Conservation (phyloP, 2,329 filamentous ascomycete species). For the Alternaria atra region DNA sequence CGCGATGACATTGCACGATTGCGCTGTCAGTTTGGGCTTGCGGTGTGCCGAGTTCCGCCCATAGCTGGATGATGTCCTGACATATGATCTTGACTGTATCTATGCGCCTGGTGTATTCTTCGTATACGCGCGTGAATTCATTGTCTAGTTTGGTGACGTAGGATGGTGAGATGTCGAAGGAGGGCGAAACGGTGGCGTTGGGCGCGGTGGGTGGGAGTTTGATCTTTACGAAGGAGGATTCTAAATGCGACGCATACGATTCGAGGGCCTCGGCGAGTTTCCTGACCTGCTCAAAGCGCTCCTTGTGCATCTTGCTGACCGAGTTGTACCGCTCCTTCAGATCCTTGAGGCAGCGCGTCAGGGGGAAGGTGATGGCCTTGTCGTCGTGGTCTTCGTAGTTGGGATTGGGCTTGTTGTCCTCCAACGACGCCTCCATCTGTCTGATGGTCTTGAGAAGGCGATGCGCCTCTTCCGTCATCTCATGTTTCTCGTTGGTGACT, state of each 20-base stretch:
- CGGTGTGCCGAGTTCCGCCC: conserved; percentile 93
- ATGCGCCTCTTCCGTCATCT: conserved; percentile 88
- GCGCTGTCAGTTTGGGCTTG: conserved; percentile 88
- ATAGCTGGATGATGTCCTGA: conserved; percentile 90
- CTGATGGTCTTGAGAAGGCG: conserved; percentile 84
- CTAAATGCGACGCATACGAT: conserved; percentile 95
- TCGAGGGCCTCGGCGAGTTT: conserved; percentile 94
- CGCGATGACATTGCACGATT: conserved; percentile 89
- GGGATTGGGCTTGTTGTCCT: conserved; percentile 73
- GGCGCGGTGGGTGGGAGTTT: conserved; percentile 82
- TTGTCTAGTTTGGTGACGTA: conserved; percentile 88
- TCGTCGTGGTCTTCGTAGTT: conserved; percentile 74
- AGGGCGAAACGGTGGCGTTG: conserved; percentile 78
- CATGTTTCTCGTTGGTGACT: conserved; percentile 87
- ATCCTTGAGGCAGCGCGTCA: conserved; percentile 78
- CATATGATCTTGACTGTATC: conserved; percentile 76
- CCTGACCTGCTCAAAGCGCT: conserved; percentile 94
- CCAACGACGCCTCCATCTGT: conserved; percentile 92
- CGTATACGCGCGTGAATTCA: conserved; percentile 94
- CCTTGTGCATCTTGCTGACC: conserved; percentile 82
- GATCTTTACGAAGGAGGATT: conserved; percentile 85
- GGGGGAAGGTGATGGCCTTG: conserved; percentile 81
- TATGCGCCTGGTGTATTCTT: conserved; percentile 90
- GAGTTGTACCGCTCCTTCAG: conserved; percentile 88
- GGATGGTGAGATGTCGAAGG: conserved; percentile 88